A percentile compares a stretch with the other conserved stretches of the same genome.
These are phyloP conservation scores for Sorghum bicolor DNA, from an alignment of 176 grass and related monocot species.

Conservation along the genomic window DNA sequence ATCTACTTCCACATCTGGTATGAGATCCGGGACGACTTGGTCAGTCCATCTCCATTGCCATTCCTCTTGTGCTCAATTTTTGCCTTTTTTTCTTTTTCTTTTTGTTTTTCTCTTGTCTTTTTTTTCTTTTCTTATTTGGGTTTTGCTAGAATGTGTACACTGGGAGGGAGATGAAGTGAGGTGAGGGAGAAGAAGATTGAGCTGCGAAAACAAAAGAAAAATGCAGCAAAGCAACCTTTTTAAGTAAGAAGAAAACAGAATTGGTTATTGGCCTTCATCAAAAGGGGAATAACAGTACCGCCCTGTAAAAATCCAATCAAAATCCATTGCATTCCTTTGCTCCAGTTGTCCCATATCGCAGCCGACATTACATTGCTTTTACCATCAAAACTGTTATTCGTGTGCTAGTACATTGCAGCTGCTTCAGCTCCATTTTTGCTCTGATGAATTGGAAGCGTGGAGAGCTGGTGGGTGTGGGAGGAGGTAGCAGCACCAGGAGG, in stretches of 20 bases:
- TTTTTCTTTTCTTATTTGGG: neutral
- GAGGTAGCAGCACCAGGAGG: neutral
- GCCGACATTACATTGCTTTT: neutral
- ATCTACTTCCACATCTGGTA: constrained; percentile 24
- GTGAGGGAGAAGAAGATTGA: constrained; percentile 17
- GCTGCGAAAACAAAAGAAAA: constrained; percentile 29
- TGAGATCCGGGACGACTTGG: constrained; percentile 31
- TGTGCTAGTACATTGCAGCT: neutral
- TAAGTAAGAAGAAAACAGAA: neutral
- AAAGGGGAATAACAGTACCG: constrained; percentile 25
- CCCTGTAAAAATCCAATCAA: constrained; percentile 31
- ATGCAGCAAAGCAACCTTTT: constrained; percentile 15
- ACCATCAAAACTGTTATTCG: neutral
- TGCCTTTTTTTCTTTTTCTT: neutral
- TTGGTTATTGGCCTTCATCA: neutral
- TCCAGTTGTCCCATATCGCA: neutral
- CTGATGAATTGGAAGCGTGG: neutral
- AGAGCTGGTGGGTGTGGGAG: neutral
- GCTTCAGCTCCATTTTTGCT: neutral
- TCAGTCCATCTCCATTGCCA: constrained; percentile 18
- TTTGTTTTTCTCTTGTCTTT: neutral
- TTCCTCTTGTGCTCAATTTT: constrained; percentile 38
- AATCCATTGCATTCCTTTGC: neutral
- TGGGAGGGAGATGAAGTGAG: neutral
- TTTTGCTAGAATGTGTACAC: constrained; percentile 35